These are phyloP conservation scores for Eutypa lata DNA, from an alignment of 2,329 filamentous ascomycete species.

Conservation along the genomic window DNA sequence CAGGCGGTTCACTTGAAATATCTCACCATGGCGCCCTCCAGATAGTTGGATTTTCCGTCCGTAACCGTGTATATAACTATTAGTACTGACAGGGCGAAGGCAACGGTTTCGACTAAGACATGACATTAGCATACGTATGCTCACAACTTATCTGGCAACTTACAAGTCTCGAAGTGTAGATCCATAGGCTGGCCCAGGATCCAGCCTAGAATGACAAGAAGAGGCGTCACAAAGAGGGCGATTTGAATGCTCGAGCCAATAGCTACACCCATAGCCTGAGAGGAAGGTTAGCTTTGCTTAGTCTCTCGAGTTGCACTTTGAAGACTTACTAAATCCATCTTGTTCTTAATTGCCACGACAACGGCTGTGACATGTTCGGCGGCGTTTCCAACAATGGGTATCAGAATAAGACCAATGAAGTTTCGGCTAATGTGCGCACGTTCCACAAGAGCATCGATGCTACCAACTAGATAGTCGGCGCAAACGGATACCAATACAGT, in stretches of 20 bases:
- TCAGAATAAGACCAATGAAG: constrained; percentile 76
- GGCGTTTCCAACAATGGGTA: constrained; percentile 77
- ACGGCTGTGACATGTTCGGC: constrained; percentile 81
- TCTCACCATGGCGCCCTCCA: constrained; percentile 72
- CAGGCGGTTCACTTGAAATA: not conserved
- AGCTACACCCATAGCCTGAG: constrained; percentile 69
- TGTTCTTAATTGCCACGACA: constrained; percentile 74
- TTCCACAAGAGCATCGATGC: constrained; percentile 69
- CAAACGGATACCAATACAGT: constrained; percentile 71
- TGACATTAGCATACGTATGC: constrained; percentile 13
- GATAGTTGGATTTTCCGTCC: constrained; percentile 80
- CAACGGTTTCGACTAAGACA: constrained; percentile 64
- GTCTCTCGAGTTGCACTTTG: not conserved
- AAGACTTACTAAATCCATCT: constrained; percentile 56
- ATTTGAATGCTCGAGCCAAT: constrained; percentile 83
- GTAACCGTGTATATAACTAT: constrained; percentile 75
- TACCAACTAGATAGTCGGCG: constrained; percentile 74
- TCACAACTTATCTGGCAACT: constrained; percentile 13
- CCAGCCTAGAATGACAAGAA: constrained; percentile 78
- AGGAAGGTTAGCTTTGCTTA: constrained; percentile 16
- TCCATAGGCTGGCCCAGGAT: constrained; percentile 70
- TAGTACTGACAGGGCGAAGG: constrained; percentile 72
- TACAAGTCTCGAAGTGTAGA: constrained; percentile 72
- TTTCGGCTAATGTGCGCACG: constrained; percentile 72
- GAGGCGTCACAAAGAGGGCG: constrained; percentile 75